Percentiles rank a stretch among this genome's conserved stretches.
These are phyloP conservation scores for Erythrophleum fordii DNA, from an alignment of 306 rosid species.

Conservation along the genomic window DNA sequence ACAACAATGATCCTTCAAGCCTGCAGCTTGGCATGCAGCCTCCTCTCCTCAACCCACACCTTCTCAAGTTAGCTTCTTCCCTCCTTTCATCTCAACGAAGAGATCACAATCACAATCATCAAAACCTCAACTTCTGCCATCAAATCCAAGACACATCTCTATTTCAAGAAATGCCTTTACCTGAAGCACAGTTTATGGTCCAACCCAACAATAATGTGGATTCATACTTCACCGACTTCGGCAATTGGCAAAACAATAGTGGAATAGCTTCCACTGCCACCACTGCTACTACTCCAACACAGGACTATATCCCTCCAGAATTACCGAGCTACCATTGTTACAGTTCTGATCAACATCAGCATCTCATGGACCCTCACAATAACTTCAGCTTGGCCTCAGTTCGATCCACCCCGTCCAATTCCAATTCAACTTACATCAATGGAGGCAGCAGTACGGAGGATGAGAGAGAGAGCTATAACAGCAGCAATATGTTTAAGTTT, in stretches of 20 bases:
- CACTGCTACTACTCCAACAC: background rate
- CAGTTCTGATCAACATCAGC: conserved; percentile 37
- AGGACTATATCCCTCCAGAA: conserved; percentile 37
- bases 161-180: conserved; percentile 35
- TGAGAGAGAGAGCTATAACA: conserved; percentile 83
- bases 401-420: conserved; percentile 75
- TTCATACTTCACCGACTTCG: conserved; percentile 43
- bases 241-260: conserved; percentile 47
- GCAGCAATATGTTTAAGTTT: conserved; percentile 67
- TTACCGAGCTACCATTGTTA: conserved; percentile 46
- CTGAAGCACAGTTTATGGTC: background rate
- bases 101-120: background rate
- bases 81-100: conserved; percentile 57
- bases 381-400: conserved; percentile 61
- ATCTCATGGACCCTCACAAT: conserved; percentile 43
- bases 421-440: conserved; percentile 62
- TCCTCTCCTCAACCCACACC: conserved; percentile 60
- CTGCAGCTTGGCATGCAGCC: background rate
- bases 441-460: conserved; percentile 68
- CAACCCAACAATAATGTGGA: conserved; percentile 38
- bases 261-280: conserved; percentile 26
- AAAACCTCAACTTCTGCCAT: conserved; percentile 33
- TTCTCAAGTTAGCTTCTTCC: conserved; percentile 76
- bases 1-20: background rate
- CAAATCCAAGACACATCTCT: conserved; percentile 41